Conservation (phyloP, 2,329 filamentous ascomycete species). For the Nigrospora sphaerica region DNA sequence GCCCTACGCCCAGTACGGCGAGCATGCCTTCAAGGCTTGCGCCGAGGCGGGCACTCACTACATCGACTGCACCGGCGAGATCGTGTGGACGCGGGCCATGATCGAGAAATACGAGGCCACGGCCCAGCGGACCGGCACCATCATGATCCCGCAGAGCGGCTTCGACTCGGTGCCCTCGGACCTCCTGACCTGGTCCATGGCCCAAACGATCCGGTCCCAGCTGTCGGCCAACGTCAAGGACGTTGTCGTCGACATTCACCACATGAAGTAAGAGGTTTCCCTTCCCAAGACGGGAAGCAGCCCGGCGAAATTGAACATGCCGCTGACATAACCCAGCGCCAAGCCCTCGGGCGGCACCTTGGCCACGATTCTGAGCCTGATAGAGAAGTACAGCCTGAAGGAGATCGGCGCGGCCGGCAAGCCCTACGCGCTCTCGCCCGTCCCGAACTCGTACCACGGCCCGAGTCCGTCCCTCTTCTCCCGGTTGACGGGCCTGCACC, state of each 20-base stretch:
- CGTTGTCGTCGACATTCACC: constrained; percentile 42
- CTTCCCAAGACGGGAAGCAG: neutral
- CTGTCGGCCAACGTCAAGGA: constrained; percentile 43
- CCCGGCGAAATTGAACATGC: neutral
- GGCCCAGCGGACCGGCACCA: constrained; percentile 47
- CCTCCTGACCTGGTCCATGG: constrained; percentile 47
- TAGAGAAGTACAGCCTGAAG: constrained; percentile 43
- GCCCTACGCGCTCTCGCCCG: constrained; percentile 52
- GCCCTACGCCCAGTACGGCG: constrained; percentile 50
- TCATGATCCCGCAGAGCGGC: constrained; percentile 55
- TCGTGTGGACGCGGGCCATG: constrained; percentile 52
- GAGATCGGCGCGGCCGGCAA: constrained; percentile 36
- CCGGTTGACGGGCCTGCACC: constrained; percentile 40
- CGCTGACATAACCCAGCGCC: constrained; percentile 22
- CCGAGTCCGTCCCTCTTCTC: constrained; percentile 31
- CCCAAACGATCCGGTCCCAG: constrained; percentile 40
- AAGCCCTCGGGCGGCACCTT: constrained; percentile 60
- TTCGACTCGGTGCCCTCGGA: constrained; percentile 58
- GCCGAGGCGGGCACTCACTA: constrained; percentile 58
- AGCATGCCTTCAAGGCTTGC: constrained; percentile 53
- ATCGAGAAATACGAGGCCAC: constrained; percentile 48
- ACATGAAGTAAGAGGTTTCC: constrained; percentile 26
- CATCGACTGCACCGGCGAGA: constrained; percentile 55
- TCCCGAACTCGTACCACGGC: constrained; percentile 32
- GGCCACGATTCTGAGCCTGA: constrained; percentile 54